Base-by-base conservation (phyloP, 176 grass and related monocot species). In the Eleusine indica region DNA sequence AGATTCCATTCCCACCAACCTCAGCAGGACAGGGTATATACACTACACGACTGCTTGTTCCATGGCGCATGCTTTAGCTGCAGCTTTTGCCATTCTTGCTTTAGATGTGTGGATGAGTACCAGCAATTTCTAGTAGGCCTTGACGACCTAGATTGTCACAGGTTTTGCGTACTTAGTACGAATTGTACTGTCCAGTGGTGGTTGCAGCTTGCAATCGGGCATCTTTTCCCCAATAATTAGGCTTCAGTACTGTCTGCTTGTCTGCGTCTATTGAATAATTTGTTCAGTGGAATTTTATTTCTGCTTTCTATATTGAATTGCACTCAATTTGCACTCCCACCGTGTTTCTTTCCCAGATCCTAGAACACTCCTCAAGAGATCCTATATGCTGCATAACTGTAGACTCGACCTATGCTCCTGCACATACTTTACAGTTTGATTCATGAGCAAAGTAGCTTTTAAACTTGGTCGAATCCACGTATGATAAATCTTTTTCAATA, bases 1-100 rank as follows among this genome's bases (percentile, higher is more conserved):
- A 91, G 87, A 80, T 92, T 92, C 87, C 87, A 80, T 40, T 86
- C 77, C 76, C 92, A 89, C 16, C 87, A 57, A 66, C 83, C 73
- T 12, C 87, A 85, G 38, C 87, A 90, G 68, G 75, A 90, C 66
- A 92, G 81, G 84, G 92, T 94, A 91, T 60, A 74, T 74, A 78
- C 77, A 74, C 78, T 80, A 52, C 71, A 61, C 81, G 72, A 81
- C 79, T 79, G 71, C 73, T 85, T 85, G 47, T 80, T 75, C 77
- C 38, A 58, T 48, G 38, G 17, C n/a, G 22, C 71, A 28, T 43
- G 77, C 82, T 84, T 84, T 84, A 46, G 29, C 72, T 60, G 52
- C 80, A 65, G 74, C 79, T 80, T 86, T 85, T 81, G 46, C 66
- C 38, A 69, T 79, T 73, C 83, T 39, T 89, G 66, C 80, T 89